Base-by-base conservation (phyloP, 2,329 filamentous ascomycete genomes). In the Pseudogymnoascus sp. region DNA sequence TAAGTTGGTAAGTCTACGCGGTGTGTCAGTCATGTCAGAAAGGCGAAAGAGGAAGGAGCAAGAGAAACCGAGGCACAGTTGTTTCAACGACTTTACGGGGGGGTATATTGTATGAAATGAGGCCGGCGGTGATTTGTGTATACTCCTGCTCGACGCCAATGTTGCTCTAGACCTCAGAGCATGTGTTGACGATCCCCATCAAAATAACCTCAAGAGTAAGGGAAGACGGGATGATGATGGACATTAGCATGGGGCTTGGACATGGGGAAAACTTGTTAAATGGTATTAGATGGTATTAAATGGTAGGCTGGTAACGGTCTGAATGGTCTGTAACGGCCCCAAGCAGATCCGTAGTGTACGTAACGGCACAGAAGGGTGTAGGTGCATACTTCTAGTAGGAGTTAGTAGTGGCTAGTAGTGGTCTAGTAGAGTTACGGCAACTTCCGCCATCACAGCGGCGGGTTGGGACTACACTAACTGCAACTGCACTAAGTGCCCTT, bases 171-270 rank as follows among this genome's bases (percentile, higher is more conserved):
- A 53, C 46, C 25, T 53, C 46, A 16, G 14, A n/a, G n/a, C 23
- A 53, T 28, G 46, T 31, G 25, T 9, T 11, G 46, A 31, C 16
- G 46, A 53, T 53, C 25, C 46, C n/a, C 46, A 53, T 18, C n/a
- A 31, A 53, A 34, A 53, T 53, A 53, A 31, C 46, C 46, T 53
- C 25, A 53, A 53, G n/a, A n/a, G 21, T 11, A 53, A 16, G 14
- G 25, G 25, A 53, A 16, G 25, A 53, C 46, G 46, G 46, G 46
- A 53, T 53, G 46, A 53, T 53, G 46, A 53, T 53, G 23, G 43
- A 3, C 43, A 49, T 16, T 49, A 14, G 6, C 23, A 49, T 49
- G 42, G 42, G 43, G n/a, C n/a, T 38, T n/a, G 36, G 36, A 42
- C 38, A 42, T 21, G 38, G 38, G 21, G 7, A 40, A 18, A 18